A percentile compares a stretch with the other conserved stretches of the same genome.
phyloP scores from a whole-genome alignment of 164 flowering plant genomes.

The Platanus orientalis region DNA sequence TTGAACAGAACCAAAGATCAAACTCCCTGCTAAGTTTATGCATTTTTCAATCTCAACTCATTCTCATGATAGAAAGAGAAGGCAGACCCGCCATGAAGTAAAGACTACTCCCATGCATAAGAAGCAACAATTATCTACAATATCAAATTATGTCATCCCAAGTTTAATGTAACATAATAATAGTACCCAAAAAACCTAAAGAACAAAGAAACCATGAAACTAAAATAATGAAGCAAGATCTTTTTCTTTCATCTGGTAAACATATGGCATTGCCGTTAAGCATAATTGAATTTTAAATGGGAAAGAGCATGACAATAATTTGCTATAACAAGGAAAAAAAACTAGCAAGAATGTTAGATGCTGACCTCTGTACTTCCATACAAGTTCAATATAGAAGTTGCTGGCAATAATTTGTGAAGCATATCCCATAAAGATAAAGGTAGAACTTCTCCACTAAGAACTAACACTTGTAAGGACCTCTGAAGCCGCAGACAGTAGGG shows the following conservation, averaged over 20 bases:
- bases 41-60: too few species aligned
- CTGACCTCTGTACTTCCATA: constrained; percentile 99
- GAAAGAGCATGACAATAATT: not conserved
- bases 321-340: not conserved
- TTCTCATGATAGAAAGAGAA: too few species aligned
- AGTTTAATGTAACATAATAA: not conserved
- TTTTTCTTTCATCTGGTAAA: not conserved
- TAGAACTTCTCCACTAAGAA: constrained; percentile 85
- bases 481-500: constrained; percentile 16
- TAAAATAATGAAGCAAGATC: too few species aligned
- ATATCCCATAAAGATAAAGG: constrained; percentile 52
- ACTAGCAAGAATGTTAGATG: not conserved
- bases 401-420: constrained; percentile 55
- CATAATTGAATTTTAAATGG: not conserved
- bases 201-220: too few species aligned
- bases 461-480: constrained; percentile 50
- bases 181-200: too few species aligned
- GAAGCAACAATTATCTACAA: not conserved
- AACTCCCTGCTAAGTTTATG: too few species aligned
- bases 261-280: not conserved
- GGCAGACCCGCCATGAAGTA: too few species aligned
- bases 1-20: too few species aligned
- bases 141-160: not conserved
- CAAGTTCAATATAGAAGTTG: constrained; percentile 67
- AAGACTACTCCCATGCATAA: too few species aligned